Evolutionary conservation across 108 stramenopile species (phyloP), one percentile per base, ranked within the genome.

Genomic region (Aurantiochytrium sp.): DNA sequence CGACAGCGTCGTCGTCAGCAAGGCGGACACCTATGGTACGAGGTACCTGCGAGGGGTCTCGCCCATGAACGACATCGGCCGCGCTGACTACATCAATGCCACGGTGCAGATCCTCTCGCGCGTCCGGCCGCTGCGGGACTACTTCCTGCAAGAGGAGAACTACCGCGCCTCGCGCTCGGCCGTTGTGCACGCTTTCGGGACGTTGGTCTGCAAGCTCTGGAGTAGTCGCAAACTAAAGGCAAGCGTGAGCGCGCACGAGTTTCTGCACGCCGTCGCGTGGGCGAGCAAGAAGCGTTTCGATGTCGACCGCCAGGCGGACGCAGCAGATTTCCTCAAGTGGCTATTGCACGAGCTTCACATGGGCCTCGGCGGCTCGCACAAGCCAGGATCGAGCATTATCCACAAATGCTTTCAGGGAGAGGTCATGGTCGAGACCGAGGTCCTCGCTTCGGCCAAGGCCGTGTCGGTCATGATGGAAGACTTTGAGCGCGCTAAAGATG

Each of bases 271-370:
- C 12, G 93, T 99, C 37, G 91, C 92, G 10, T 89, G 92, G 30
- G 95, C 96, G 21, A 96, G 95, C 37, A 94, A 97, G 39, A 96
- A 96, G 73, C 88, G 91, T n/a, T 98, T 96, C 92, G 87, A 87
- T 39, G 95, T 97, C 30, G 97, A 97, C 3, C 65, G 89, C 48
- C 96, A 95, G 89, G 93, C 94, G 4, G 98, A 99, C 55, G 96
- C 95, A 31, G 96, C 95, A 24, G 97, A 98, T 81, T 97, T 98
- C 54, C 86, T 98, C 91, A 91, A 96, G 4, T 99, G 99, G 99
- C 91, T 99, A 8, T 88, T 99, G 86, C 94, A 98, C 89, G 92
- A 94, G 69, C 90, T 99, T 41, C 98, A 99, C 91, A 31, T 95
- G 37, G 96, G 96, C 15, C 87, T 97, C 24, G 89, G 4, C 19